Base-by-base conservation (phyloP, 805 yeast genomes). In the Kuraishia molischiana region DNA sequence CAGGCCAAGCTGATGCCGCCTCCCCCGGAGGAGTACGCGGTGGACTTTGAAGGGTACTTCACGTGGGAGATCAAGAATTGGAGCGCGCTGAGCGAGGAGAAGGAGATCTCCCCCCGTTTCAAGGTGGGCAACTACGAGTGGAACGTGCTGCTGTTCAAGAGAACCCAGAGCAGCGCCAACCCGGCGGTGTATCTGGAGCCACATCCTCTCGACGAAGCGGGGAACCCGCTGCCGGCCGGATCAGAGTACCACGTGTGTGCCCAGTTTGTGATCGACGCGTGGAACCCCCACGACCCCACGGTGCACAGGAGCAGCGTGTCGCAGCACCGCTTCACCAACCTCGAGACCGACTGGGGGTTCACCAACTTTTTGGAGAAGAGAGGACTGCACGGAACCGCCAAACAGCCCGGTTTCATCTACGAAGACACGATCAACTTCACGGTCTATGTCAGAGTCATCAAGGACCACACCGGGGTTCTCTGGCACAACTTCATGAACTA, bases 271-370 rank as follows among this genome's bases (percentile, higher is more conserved):
- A 69, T 92, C 31, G 82, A 80, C 35, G 66, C 85, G 40, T 87
- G 96, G 74, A 83, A 83, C 51, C 95, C 96, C 1, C 63, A 65
- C 4, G 74, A 79, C 50, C 82, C 89, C 0, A 55, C 67, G 4
- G 61, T 74, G n/a, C 77, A 72, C 51, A 63, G 75, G 19, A 59
- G 71, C 10, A 79, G 77, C 49, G 69, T 72, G 5, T 81, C 95
- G 0, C 74, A 74, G 41, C 95, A 87, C 54, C 65, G 98, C 44
- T 92, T 85, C 61, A 74, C 69, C 45, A 66, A 76, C 8, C 63
- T 67, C 34, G 95, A 85, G 39, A 74, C 85, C 1, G 99, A 92
- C 56, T 92, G 99, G 99, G 99, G 99, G 20, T 92, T 92, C 58
- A 74, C 89, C 8, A 78, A 78, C 41, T 78, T 86, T 49, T 62